These are phyloP conservation scores for Linnemannia schmuckeri DNA, from an alignment of 192 early-diverging fungal genomes.

Conservation along the genomic window DNA sequence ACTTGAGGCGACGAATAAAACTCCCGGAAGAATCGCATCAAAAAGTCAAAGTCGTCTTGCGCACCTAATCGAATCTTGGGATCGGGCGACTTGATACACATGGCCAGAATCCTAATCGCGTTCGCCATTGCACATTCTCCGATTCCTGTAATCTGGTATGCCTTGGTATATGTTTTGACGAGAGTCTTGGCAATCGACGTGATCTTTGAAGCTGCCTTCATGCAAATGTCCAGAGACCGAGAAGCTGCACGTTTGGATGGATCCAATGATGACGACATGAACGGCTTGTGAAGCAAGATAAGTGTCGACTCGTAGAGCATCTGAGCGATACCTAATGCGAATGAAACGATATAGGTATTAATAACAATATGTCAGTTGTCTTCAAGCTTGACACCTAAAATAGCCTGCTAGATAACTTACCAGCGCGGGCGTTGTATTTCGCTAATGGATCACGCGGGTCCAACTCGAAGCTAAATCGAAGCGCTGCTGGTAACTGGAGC, in stretches of 20 bases:
- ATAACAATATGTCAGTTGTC: background rate
- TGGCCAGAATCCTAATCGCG: slow-evolving; percentile 39
- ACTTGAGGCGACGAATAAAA: slow-evolving; percentile 34
- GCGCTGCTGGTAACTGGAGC: slow-evolving; percentile 35
- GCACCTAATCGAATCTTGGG: slow-evolving; percentile 7
- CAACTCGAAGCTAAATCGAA: slow-evolving; percentile 43
- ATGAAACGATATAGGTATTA: background rate
- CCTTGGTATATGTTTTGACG: slow-evolving; percentile 22
- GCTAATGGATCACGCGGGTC: slow-evolving; percentile 20
- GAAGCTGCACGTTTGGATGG: slow-evolving; percentile 10
- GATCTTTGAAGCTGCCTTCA: slow-evolving; percentile 47
- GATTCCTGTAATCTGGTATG: slow-evolving; percentile 23
- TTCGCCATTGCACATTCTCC: slow-evolving; percentile 35
- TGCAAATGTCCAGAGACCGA: slow-evolving; percentile 46
- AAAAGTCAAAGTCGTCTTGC: slow-evolving; percentile 31
- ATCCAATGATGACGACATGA: slow-evolving; percentile 12
- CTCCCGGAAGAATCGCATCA: slow-evolving; percentile 38
- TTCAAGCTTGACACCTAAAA: background rate
- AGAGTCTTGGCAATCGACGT: slow-evolving; percentile 31
- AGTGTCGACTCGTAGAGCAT: slow-evolving; percentile 45
- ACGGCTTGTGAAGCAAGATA: slow-evolving; percentile 48
- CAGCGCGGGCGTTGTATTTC: slow-evolving; percentile 42
- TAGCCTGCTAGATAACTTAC: background rate
- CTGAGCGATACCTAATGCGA: slow-evolving; percentile 38
- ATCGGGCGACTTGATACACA: slow-evolving; percentile 45